Percentiles rank a stretch among this genome's conserved stretches.
phyloP scores from a whole-genome alignment of 306 rosid genomes.

The Mimosa bimucronata region DNA sequence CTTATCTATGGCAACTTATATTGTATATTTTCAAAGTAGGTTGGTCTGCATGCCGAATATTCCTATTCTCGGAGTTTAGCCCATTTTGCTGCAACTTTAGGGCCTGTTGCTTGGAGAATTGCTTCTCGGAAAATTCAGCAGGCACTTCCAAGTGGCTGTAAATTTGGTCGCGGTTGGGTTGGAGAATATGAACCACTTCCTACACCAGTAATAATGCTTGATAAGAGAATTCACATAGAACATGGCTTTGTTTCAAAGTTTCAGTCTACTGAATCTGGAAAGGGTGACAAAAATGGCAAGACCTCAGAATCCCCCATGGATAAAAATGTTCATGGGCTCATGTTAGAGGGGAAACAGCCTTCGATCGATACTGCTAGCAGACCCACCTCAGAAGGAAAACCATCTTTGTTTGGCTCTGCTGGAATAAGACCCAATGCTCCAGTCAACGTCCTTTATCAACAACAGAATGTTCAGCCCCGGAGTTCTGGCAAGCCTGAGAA shows the following conservation, averaged over 20 bases:
- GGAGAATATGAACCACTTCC: constrained; percentile 98
- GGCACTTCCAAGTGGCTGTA: constrained; percentile 81
- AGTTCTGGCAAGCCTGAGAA: constrained; percentile 58
- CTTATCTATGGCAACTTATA: constrained; percentile 26
- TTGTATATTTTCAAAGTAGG: constrained; percentile 53
- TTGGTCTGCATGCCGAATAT: constrained; percentile 96
- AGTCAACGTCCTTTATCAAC: constrained; percentile 50
- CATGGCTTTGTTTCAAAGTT: constrained; percentile 47
- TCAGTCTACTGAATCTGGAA: constrained; percentile 49
- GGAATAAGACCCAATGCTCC: constrained; percentile 53
- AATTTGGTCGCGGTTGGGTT: constrained; percentile 97
- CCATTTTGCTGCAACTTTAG: constrained; percentile 88
- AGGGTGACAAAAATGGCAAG: constrained; percentile 53
- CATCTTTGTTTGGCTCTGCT: constrained; percentile 55
- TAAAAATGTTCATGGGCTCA: constrained; percentile 49
- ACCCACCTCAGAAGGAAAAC: constrained; percentile 56
- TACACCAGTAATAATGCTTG: constrained; percentile 80
- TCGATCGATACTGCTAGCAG: constrained; percentile 47
- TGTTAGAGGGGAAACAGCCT: constrained; percentile 54
- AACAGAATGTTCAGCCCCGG: constrained; percentile 53
- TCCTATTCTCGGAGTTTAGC: constrained; percentile 98
- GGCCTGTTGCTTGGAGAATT: constrained; percentile 89
- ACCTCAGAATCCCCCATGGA: constrained; percentile 50
- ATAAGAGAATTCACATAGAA: constrained; percentile 58
- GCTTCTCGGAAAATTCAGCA: constrained; percentile 92